Percentiles rank a stretch among this genome's conserved stretches.
These are phyloP conservation scores for Stachybotrys echinatus DNA, from an alignment of 2,329 filamentous ascomycete genomes.

Conservation along the genomic window DNA sequence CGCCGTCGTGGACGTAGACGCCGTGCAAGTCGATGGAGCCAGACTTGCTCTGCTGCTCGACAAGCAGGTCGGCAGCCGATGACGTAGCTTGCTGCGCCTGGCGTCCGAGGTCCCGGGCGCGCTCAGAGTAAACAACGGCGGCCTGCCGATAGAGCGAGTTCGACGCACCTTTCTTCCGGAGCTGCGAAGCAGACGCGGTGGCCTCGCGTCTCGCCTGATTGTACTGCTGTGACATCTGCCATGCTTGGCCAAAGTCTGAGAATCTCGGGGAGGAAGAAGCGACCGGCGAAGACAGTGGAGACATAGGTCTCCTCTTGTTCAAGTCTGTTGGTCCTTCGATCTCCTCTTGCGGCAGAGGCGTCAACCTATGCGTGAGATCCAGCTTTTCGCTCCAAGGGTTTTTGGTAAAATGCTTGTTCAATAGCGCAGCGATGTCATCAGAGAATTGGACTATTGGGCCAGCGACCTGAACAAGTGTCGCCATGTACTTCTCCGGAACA, in stretches of 20 bases:
- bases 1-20: slow-evolving; percentile 73
- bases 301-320: slow-evolving; percentile 6
- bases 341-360: slow-evolving; percentile 27
- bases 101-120: slow-evolving; percentile 59
- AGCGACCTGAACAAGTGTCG: slow-evolving; percentile 35
- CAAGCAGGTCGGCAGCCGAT: slow-evolving; percentile 65
- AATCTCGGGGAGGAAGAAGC: slow-evolving; percentile 4
- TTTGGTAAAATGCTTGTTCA: slow-evolving; percentile 37
- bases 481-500: slow-evolving; percentile 37
- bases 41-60: slow-evolving; percentile 58
- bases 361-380: slow-evolving; percentile 30
- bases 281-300: neutral
- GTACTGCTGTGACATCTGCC: slow-evolving; percentile 19
- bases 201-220: slow-evolving; percentile 25
- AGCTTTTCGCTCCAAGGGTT: slow-evolving; percentile 29
- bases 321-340: slow-evolving; percentile 19
- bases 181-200: slow-evolving; percentile 30
- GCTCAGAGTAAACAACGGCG: slow-evolving; percentile 68
- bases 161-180: slow-evolving; percentile 51
- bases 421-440: slow-evolving; percentile 33
- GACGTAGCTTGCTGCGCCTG: slow-evolving; percentile 54
- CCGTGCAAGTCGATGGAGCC: slow-evolving; percentile 74
- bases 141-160: slow-evolving; percentile 70
- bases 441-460: slow-evolving; percentile 24
- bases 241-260: slow-evolving; percentile 19